Percentiles rank a stretch among this genome's conserved stretches.
These are phyloP conservation scores for Boletus semigastroideus DNA, from an alignment of 1,284 basidiomycete species.

Conservation along the genomic window DNA sequence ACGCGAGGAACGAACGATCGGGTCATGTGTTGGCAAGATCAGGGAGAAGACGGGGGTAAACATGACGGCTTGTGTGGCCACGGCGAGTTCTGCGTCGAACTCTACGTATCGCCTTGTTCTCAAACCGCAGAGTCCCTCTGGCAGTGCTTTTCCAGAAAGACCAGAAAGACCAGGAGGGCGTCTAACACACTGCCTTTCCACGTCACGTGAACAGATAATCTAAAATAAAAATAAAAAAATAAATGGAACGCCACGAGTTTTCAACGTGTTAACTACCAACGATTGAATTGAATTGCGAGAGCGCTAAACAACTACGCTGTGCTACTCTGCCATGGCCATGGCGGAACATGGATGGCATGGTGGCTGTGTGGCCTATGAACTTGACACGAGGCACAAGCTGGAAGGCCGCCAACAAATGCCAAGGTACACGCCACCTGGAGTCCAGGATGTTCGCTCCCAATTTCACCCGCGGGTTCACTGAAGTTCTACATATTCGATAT, in stretches of 20 bases:
- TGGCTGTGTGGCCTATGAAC: constrained; percentile 29
- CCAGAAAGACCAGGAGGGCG: constrained; percentile 3
- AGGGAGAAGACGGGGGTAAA: background rate
- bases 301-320: constrained; percentile 3
- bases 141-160: constrained; percentile 9
- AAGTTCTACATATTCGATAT: no score
- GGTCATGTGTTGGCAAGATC: background rate
- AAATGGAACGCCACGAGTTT: constrained; percentile 16
- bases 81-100: constrained; percentile 14
- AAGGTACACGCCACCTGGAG: constrained; percentile 23
- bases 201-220: no score
- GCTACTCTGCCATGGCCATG: background rate
- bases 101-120: constrained; percentile 6
- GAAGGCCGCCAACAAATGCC: constrained; percentile 21
- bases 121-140: background rate
- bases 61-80: constrained; percentile 1
- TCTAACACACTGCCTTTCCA: background rate
- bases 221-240: no score
- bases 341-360: constrained; percentile 1
- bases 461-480: background rate
- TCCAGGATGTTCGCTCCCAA: background rate
- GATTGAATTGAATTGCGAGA: background rate
- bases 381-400: constrained; percentile 15
- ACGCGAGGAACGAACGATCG: constrained; percentile 1
- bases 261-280: constrained; percentile 24